Percentiles rank a stretch among this genome's conserved stretches.
phyloP scores from a whole-genome alignment of 106 monocot genomes.

The Dactylorhiza incarnata region DNA sequence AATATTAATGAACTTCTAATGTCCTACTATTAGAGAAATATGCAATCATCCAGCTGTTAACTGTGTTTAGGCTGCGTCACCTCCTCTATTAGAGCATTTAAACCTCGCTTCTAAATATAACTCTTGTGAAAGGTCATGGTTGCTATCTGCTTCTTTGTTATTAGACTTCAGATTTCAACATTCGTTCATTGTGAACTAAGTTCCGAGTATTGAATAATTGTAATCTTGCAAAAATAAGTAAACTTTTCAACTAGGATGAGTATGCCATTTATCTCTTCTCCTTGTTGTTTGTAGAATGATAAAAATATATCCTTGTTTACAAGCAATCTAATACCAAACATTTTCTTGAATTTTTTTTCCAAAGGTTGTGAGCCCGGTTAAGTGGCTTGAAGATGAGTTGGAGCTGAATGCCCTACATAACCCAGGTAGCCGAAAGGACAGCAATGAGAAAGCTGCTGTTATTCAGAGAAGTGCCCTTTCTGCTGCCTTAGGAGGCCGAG shows the following conservation, averaged over 20 bases:
- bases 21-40: neutral
- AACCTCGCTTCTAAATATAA: neutral
- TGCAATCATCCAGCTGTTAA: neutral
- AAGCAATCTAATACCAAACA: neutral
- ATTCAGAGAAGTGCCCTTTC: slow-evolving; percentile 82
- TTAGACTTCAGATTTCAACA: neutral
- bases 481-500: slow-evolving; percentile 87
- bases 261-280: neutral
- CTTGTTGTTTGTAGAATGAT: neutral
- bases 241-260: neutral
- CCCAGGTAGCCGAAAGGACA: slow-evolving; percentile 77
- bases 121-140: neutral
- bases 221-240: neutral
- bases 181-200: neutral
- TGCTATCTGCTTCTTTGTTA: neutral
- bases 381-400: slow-evolving; percentile 99
- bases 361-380: slow-evolving; percentile 95
- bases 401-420: slow-evolving; percentile 94
- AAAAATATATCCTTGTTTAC: neutral
- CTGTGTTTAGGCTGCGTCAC: neutral
- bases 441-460: slow-evolving; percentile 81
- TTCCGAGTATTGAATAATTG: neutral
- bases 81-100: neutral
- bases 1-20: neutral
- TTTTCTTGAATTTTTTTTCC: slow-evolving; percentile 7